phyloP scores from a whole-genome alignment of 2,329 filamentous ascomycete species.

The Claviceps fusiformis region DNA sequence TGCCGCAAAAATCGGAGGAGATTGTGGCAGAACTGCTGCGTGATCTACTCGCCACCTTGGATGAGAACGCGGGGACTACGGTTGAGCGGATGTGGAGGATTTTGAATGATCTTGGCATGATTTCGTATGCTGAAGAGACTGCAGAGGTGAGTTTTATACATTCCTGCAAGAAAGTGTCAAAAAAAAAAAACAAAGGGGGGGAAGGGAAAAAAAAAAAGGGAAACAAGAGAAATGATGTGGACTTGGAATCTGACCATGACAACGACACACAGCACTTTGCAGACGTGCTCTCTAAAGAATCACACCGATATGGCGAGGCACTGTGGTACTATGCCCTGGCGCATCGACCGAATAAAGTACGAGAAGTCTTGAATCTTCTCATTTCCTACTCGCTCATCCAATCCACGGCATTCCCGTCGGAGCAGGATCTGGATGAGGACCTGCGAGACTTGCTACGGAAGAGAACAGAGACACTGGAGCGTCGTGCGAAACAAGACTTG shows the following conservation, averaged over 20 bases:
- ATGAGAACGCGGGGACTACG: slow-evolving; percentile 53
- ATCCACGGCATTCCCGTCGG: slow-evolving; percentile 64
- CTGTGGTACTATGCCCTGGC: slow-evolving; percentile 85
- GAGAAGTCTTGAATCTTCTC: slow-evolving; percentile 72
- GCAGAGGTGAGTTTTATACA: slow-evolving; percentile 54
- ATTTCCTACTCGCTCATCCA: slow-evolving; percentile 80
- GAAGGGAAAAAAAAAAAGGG: neutral
- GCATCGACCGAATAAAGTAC: slow-evolving; percentile 64
- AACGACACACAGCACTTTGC: slow-evolving; percentile 47
- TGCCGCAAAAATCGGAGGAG: slow-evolving; percentile 54
- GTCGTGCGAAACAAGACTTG: slow-evolving; percentile 59
- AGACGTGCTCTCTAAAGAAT: slow-evolving; percentile 57
- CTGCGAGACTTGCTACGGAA: slow-evolving; percentile 57
- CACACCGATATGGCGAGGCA: slow-evolving; percentile 70
- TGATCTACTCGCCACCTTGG: slow-evolving; percentile 46
- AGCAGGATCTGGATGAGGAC: slow-evolving; percentile 57
- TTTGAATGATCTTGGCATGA: slow-evolving; percentile 65
- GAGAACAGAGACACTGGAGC: slow-evolving; percentile 57
- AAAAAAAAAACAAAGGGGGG: neutral
- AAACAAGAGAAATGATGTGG: too few relatives aligned
- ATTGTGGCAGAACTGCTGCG: slow-evolving; percentile 60
- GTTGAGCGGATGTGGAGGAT: slow-evolving; percentile 74
- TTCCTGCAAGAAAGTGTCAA: neutral
- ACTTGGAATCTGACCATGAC: slow-evolving; percentile 14
- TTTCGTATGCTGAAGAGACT: slow-evolving; percentile 63